These are phyloP conservation scores for Tricholoma hemisulphureum DNA, from an alignment of 768 basidiomycete species.

Conservation along the genomic window DNA sequence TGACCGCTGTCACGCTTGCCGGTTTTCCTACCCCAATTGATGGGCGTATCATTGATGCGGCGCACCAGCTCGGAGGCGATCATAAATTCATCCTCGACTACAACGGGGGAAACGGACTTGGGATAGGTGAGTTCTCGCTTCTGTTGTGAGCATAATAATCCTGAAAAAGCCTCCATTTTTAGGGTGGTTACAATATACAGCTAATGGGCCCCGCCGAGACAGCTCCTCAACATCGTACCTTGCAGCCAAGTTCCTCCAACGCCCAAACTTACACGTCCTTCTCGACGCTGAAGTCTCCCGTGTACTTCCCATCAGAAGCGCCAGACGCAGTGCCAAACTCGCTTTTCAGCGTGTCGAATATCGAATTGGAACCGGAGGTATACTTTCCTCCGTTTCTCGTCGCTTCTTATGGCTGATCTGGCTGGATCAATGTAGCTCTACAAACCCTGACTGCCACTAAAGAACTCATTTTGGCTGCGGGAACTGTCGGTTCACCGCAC, in stretches of 20 bases:
- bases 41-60: constrained; percentile 28
- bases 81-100: constrained; percentile 29
- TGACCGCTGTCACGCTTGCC: constrained; percentile 30
- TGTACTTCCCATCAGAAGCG: too few relatives aligned
- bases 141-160: too few relatives aligned
- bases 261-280: constrained; percentile 26
- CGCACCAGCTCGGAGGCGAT: constrained; percentile 24
- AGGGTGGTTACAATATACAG: too few relatives aligned
- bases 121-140: constrained; percentile 20
- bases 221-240: too few relatives aligned
- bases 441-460: background rate
- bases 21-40: constrained; percentile 32
- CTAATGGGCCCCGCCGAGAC: too few relatives aligned
- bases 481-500: background rate
- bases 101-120: constrained; percentile 28
- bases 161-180: too few relatives aligned
- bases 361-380: too few relatives aligned
- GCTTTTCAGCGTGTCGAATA: too few relatives aligned
- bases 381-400: too few relatives aligned
- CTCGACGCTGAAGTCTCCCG: constrained; percentile 22
- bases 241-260: too few relatives aligned
- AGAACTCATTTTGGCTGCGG: background rate
- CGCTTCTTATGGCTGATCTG: too few relatives aligned
- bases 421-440: background rate
- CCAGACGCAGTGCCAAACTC: too few relatives aligned